A percentile compares a stretch with the other conserved stretches of the same genome.
phyloP scores from a whole-genome alignment of 305 asterid species.

The Solanum hybrid region DNA sequence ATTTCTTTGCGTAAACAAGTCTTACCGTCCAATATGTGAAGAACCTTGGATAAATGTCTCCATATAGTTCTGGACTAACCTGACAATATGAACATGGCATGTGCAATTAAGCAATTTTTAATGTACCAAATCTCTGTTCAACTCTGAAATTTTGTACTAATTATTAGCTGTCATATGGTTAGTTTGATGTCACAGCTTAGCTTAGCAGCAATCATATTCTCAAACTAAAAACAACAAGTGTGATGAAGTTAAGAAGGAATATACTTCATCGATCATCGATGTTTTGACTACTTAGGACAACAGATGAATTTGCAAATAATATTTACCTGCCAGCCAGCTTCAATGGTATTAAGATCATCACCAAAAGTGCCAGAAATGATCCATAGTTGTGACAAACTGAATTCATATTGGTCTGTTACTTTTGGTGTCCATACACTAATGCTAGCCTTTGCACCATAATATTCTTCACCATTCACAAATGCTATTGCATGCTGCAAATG shows the following conservation, averaged over 20 bases:
- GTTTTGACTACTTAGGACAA: neutral
- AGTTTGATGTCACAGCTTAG: neutral
- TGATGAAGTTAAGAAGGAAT: neutral
- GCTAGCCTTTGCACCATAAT: conserved; percentile 22
- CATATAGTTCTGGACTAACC: conserved; percentile 13
- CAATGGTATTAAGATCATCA: conserved; percentile 28
- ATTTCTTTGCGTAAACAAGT: neutral
- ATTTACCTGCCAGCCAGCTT: conserved; percentile 31
- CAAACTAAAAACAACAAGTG: neutral
- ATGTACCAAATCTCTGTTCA: neutral
- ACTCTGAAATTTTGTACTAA: neutral
- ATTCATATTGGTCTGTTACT: conserved; percentile 18
- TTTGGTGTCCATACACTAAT: conserved; percentile 17
- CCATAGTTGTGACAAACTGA: conserved; percentile 25
- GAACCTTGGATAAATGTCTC: conserved; percentile 19
- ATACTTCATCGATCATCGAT: neutral
- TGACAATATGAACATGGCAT: conserved; percentile 7
- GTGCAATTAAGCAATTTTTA: neutral
- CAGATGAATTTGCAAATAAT: neutral
- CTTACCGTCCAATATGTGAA: conserved; percentile 91
- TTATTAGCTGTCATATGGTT: neutral
- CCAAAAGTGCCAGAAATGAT: conserved; percentile 22
- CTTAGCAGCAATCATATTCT: neutral
- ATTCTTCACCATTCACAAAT: conserved; percentile 16
- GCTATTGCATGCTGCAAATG: conserved; percentile 23